phyloP scores from a whole-genome alignment of 2,329 filamentous ascomycete genomes.

The Penicillium sclerotigenum region DNA sequence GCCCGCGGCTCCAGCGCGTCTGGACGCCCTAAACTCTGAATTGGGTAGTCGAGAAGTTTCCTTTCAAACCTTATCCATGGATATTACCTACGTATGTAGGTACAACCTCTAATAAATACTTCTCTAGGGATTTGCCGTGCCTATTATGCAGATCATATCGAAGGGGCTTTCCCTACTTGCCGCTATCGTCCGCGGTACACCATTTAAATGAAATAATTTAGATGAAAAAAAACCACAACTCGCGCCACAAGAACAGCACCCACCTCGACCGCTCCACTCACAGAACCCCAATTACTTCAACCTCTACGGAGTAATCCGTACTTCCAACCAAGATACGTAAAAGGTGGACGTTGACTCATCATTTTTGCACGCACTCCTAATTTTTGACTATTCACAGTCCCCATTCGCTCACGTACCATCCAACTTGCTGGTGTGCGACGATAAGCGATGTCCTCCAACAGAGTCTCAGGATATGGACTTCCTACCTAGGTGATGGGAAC shows the following conservation, averaged over 20 bases:
- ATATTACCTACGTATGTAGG: no score
- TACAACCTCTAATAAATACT: no score
- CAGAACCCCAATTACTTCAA: not conserved
- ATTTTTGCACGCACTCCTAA: not conserved
- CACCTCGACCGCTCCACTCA: not conserved
- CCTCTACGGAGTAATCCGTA: not conserved
- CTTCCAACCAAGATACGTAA: not conserved
- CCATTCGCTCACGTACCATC: not conserved
- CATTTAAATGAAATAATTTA: no score
- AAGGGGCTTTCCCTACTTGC: not conserved
- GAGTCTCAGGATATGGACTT: constrained; percentile 18
- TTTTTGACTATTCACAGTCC: not conserved
- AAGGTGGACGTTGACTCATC: not conserved
- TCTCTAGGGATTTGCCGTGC: no score
- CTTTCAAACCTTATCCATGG: no score
- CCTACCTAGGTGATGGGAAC: constrained; percentile 10
- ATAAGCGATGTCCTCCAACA: constrained; percentile 13
- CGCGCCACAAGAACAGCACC: not conserved
- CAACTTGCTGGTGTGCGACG: not conserved
- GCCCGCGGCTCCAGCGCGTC: not conserved
- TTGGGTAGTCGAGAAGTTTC: not conserved
- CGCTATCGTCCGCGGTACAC: not conserved
- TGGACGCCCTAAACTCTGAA: not conserved
- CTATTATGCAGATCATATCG: not conserved
- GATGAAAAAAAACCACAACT: not conserved